These are phyloP conservation scores for Paraphaeosphaeria sporulosa DNA, from an alignment of 2,329 filamentous ascomycete genomes.

Conservation along the genomic window DNA sequence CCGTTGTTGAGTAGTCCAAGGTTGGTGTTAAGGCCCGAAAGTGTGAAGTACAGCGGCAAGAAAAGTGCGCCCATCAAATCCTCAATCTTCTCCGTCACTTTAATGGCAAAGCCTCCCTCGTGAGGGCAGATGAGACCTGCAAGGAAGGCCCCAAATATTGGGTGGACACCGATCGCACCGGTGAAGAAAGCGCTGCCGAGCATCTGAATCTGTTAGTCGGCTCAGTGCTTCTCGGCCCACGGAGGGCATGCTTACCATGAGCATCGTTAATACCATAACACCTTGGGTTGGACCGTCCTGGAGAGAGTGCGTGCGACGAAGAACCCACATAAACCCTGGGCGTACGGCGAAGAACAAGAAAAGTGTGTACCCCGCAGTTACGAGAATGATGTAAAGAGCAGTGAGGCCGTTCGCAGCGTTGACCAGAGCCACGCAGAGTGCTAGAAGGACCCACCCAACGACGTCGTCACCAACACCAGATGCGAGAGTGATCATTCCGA, in stretches of 20 bases:
- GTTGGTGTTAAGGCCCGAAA: slow-evolving; percentile 89
- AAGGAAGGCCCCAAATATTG: slow-evolving; percentile 93
- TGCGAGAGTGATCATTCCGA: slow-evolving; percentile 87
- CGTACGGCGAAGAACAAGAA: slow-evolving; percentile 77
- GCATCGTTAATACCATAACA: slow-evolving; percentile 81
- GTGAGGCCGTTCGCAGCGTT: slow-evolving; percentile 85
- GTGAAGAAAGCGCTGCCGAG: slow-evolving; percentile 87
- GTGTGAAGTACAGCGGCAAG: slow-evolving; percentile 89
- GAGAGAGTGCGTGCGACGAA: slow-evolving; percentile 77
- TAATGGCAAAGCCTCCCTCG: slow-evolving; percentile 88
- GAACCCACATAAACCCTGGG: slow-evolving; percentile 76
- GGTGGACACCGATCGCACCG: slow-evolving; percentile 87
- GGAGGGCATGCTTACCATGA: background rate
- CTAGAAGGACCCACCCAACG: slow-evolving; percentile 88
- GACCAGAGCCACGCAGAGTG: slow-evolving; percentile 90
- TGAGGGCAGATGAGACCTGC: slow-evolving; percentile 89
- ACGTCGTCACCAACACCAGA: slow-evolving; percentile 95
- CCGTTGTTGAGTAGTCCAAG: slow-evolving; percentile 83
- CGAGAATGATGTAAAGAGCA: slow-evolving; percentile 83
- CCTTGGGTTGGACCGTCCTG: slow-evolving; percentile 88
- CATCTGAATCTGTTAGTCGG: slow-evolving; percentile 62
- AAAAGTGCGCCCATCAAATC: slow-evolving; percentile 86
- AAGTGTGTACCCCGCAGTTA: slow-evolving; percentile 75
- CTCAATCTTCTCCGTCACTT: slow-evolving; percentile 91
- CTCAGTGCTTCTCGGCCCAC: background rate